Percentiles rank a stretch among this genome's conserved stretches.
phyloP scores from a whole-genome alignment of 1,284 basidiomycete species.

The Rhodotorula sp. region DNA sequence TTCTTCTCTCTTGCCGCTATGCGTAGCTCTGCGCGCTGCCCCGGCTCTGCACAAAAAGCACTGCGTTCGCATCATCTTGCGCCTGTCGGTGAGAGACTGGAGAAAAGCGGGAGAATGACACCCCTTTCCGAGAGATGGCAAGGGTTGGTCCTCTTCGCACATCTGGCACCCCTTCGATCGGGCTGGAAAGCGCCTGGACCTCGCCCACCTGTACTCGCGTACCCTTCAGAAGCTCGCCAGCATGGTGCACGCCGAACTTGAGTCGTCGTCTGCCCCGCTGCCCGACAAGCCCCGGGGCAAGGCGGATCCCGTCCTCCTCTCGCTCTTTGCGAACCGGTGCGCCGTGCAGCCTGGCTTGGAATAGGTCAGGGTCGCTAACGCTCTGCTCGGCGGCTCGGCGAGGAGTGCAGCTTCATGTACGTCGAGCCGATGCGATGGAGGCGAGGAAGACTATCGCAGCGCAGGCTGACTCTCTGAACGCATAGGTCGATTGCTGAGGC shows the following conservation, averaged over 20 bases:
- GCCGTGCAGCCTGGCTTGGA: slow-evolving; percentile 72
- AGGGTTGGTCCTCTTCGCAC: no score
- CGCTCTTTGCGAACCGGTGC: slow-evolving; percentile 87
- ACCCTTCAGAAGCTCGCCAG: neutral
- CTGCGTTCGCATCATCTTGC: no score
- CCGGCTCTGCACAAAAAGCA: no score
- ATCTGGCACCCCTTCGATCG: no score
- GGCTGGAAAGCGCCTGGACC: no score
- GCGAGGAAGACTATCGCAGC: no score
- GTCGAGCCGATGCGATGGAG: neutral
- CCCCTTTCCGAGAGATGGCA: no score
- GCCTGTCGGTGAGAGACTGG: no score
- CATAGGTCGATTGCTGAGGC: slow-evolving; percentile 64
- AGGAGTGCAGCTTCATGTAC: slow-evolving; percentile 15
- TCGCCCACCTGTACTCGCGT: no score
- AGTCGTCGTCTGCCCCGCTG: neutral
- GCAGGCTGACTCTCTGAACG: neutral
- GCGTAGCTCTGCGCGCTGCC: no score
- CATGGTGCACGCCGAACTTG: neutral
- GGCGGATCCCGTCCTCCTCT: slow-evolving; percentile 79
- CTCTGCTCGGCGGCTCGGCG: neutral
- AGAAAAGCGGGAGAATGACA: no score
- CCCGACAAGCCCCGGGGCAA: neutral
- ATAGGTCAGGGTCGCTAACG: neutral
- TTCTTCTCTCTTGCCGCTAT: no score